Base-by-base conservation (phyloP, 108 stramenopile species). In the Nitzschia putrida region DNA sequence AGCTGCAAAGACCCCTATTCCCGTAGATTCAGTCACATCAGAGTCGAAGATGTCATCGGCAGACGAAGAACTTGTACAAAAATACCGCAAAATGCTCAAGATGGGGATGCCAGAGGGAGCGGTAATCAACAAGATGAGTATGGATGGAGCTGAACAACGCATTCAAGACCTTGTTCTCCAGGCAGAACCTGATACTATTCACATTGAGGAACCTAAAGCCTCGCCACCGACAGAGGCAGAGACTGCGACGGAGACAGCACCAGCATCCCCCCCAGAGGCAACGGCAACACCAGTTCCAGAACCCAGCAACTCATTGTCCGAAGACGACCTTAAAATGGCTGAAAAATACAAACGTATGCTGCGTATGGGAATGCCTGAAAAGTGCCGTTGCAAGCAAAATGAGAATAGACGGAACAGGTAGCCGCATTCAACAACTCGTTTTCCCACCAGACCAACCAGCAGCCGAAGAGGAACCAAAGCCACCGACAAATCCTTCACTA, bases 311-410 rank as follows among this genome's bases (percentile, higher is more conserved):
- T 1, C 1, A 34, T 3, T 34, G 7, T 57, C 22, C 2, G 20
- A 34, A 3, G 29, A 34, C 29, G 29, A 57, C 20, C 2, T 57
- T 2, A 22, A 34, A 49, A 18, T 18, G 5, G 18, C 39, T 20
- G 44, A 21, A 24, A 64, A 47, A 64, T 82, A 64, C 65, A 52
- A 56, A 49, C 73, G 68, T 40, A 82, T 78, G 81, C 38, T 78
- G 14, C 61, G 47, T 44, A 78, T 78, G 77, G 73, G 76, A 10
- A 57, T 82, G 53, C 81, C 81, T 6, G 64, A n/a, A 55, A 20
- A 73, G 68, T 13, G 81, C 81, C 40, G 69, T 82, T 49, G 47
- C 50, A 9, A 53, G 60, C 23, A 70, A 77, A 41, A 77, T 77
- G 76, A 45, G 0, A 18, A 43, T 56, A 0, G 76, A 70, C n/a